These are phyloP conservation scores for Talaromyces sp. DNA, from an alignment of 2,329 filamentous ascomycete species.

Conservation along the genomic window DNA sequence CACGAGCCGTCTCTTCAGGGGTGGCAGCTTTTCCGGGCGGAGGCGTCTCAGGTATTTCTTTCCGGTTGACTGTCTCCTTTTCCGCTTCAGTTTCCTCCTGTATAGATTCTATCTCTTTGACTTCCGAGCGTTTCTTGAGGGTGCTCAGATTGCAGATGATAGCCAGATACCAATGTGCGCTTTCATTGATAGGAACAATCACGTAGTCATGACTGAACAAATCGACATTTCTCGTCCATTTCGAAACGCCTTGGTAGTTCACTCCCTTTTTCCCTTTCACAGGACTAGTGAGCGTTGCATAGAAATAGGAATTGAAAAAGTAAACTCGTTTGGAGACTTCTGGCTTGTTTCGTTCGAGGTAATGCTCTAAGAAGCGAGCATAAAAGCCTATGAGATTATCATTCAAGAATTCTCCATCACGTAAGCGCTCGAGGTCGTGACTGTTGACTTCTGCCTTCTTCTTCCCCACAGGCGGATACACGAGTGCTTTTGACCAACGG, in stretches of 20 bases:
- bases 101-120: neutral
- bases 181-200: constrained; percentile 86
- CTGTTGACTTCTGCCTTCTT: constrained; percentile 46
- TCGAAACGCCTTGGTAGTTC: constrained; percentile 79
- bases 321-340: constrained; percentile 65
- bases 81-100: constrained; percentile 15
- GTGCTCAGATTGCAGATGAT: constrained; percentile 86
- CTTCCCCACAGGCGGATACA: constrained; percentile 46
- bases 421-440: constrained; percentile 62
- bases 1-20: constrained; percentile 26
- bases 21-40: constrained; percentile 17
- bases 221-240: constrained; percentile 84
- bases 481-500: constrained; percentile 34
- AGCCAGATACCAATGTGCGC: constrained; percentile 86
- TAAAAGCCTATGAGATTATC: constrained; percentile 92
- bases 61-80: constrained; percentile 21
- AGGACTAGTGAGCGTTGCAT: constrained; percentile 66
- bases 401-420: constrained; percentile 84
- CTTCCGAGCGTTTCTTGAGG: constrained; percentile 41
- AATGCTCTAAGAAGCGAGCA: constrained; percentile 66
- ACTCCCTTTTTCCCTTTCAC: constrained; percentile 55
- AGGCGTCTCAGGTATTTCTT: constrained; percentile 31
- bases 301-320: constrained; percentile 94
- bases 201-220: constrained; percentile 84
- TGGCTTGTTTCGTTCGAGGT: constrained; percentile 54